Base-by-base conservation (phyloP, 495 filamentous ascomycete species). In the Evansstolkia leycettana region DNA sequence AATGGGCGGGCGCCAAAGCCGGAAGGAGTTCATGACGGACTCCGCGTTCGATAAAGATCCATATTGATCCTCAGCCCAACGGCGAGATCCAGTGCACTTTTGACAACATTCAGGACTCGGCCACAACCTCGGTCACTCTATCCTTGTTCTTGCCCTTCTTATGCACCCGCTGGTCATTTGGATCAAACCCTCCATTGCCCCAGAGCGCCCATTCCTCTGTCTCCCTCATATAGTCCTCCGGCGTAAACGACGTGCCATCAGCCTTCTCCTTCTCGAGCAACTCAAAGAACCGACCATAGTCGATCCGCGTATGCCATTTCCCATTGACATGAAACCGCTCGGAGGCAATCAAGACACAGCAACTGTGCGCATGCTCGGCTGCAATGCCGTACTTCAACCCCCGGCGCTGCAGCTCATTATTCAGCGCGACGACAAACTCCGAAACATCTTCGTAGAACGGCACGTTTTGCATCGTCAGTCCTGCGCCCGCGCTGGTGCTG, bases 161-260 rank as follows among this genome's bases (percentile, higher is more conserved):
- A 52, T 82, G 75, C 19, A 94, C 85, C 42, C 89, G 75, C 58
- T 77, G 68, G 61, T 96, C 89, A 28, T 80, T 69, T 1, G 89
- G 89, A 64, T 96, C 82, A 52, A 96, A 96, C 1, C 89, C 89
- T 2, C 89, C 88, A 31, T 83, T 77, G 0, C 89, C 89, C 82
- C 84, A 95, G n/a, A 73, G 73, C 14, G 89, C 89, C 89, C 89
- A 96, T 47, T 92, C 82, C 8, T 85, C 83, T 3, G 89, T 96
- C 13, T 75, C 68, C 1, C 75, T 78, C 65, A 92, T 77, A 54
- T 96, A 96, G 50, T 96, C 88, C 50, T 93, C 87, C 0, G 89
- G 89, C 1, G 65, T 63, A 56, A 90, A 95, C 0, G 57, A 37
- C 12, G 73, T 75, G 24, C 73, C 73, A 33, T 73, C 70, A 0